phyloP scores from a whole-genome alignment of 352 stramenopile species.

The Globisporangium iwayamae region DNA sequence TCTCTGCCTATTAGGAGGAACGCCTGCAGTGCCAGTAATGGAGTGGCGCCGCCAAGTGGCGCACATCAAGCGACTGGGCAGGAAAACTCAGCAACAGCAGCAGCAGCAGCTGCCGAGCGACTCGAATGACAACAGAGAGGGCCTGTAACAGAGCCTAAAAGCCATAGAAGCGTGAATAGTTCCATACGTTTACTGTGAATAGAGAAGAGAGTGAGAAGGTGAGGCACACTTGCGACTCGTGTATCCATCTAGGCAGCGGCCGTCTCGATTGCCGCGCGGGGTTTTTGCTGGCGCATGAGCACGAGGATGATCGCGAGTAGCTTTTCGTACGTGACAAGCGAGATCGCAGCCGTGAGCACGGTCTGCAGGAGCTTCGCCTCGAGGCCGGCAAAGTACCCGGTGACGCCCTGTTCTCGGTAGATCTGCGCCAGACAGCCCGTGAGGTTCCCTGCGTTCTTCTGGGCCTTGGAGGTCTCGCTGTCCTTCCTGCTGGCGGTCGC shows the following conservation, averaged over 20 bases:
- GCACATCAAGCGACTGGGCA: constrained; percentile 41
- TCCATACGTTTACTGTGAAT: background rate
- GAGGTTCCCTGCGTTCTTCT: constrained; percentile 14
- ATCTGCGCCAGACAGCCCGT: constrained; percentile 52
- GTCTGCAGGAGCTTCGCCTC: constrained; percentile 93
- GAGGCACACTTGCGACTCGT: too few species aligned
- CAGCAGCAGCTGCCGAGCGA: background rate
- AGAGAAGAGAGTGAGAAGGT: background rate
- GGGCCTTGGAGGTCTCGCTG: background rate
- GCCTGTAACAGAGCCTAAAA: background rate
- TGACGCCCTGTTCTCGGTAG: constrained; percentile 59
- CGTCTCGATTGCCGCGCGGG: constrained; percentile 30
- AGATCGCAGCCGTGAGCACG: constrained; percentile 91
- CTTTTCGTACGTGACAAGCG: constrained; percentile 94
- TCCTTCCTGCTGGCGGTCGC: constrained; percentile 13
- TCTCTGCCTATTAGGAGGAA: constrained; percentile 36
- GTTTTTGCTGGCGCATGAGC: constrained; percentile 36
- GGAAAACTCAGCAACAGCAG: constrained; percentile 22
- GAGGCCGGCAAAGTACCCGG: constrained; percentile 88
- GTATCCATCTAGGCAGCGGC: constrained; percentile 26
- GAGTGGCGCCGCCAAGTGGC: constrained; percentile 74
- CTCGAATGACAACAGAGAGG: background rate
- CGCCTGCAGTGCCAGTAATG: constrained; percentile 74
- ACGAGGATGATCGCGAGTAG: constrained; percentile 63
- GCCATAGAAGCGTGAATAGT: background rate